Percentiles rank a stretch among this genome's conserved stretches.
These are phyloP conservation scores for Umbelopsis isabellina DNA, from an alignment of 192 early-diverging fungal genomes.

Conservation along the genomic window DNA sequence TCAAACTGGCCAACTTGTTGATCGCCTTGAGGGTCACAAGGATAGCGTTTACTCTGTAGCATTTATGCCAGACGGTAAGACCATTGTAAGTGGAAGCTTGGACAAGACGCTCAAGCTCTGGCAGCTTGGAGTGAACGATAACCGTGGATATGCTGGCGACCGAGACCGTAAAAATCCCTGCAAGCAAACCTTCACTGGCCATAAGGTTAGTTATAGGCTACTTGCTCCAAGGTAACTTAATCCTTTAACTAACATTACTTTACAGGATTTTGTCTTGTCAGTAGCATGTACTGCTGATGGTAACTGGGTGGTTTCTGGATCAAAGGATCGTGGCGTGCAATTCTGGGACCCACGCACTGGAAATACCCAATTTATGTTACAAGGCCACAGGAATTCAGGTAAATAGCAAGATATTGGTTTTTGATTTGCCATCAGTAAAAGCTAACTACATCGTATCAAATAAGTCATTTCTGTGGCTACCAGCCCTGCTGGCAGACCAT, in stretches of 20 bases:
- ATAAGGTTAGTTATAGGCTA: constrained; percentile 40
- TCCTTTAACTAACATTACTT: constrained; percentile 19
- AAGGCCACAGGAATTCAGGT: constrained; percentile 98
- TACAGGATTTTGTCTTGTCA: constrained; percentile 95
- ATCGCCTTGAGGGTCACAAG: constrained; percentile 93
- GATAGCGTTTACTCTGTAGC: constrained; percentile 96
- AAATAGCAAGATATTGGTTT: constrained; percentile 4
- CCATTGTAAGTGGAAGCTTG: constrained; percentile 88
- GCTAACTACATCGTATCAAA: neutral
- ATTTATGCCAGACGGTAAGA: constrained; percentile 90
- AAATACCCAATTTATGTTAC: constrained; percentile 80
- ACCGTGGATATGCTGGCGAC: constrained; percentile 30
- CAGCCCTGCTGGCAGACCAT: constrained; percentile 69
- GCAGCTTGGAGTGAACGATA: constrained; percentile 67
- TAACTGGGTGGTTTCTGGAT: constrained; percentile 90
- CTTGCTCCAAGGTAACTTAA: neutral
- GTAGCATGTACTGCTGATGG: constrained; percentile 85
- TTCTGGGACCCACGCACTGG: constrained; percentile 88
- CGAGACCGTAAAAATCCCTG: constrained; percentile 41
- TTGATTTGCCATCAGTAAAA: neutral
- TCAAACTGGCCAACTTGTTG: constrained; percentile 74
- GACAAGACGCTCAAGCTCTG: constrained; percentile 93
- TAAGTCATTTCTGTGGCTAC: constrained; percentile 91
- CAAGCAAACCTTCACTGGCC: constrained; percentile 53
- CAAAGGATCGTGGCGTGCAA: constrained; percentile 91